Conservation (phyloP, 129 eudicot genomes). For the Centaurea solstitialis region DNA sequence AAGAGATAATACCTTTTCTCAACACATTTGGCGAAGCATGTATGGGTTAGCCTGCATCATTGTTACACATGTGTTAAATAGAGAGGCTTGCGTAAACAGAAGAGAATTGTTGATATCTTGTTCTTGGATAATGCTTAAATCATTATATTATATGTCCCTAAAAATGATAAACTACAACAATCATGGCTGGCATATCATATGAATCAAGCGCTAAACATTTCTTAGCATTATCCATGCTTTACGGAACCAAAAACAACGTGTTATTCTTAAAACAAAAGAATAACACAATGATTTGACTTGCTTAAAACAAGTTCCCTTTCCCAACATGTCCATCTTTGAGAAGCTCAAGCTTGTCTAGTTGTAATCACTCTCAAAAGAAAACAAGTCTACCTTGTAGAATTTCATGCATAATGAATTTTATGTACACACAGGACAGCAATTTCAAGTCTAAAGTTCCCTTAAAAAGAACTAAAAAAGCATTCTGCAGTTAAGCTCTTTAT, state of each 20-base stretch:
- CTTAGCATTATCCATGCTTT: background rate
- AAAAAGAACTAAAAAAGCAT: background rate
- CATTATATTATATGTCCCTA: background rate
- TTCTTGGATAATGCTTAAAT: background rate
- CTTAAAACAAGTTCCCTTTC: background rate
- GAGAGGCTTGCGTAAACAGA: background rate
- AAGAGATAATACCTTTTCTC: conserved; percentile 51
- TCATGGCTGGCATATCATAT: background rate
- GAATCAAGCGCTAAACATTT: background rate
- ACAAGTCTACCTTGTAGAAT: background rate
- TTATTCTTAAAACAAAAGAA: background rate
- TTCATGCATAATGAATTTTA: background rate
- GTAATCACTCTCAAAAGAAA: background rate
- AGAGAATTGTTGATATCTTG: background rate
- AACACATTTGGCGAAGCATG: conserved; percentile 84
- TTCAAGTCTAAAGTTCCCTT: background rate
- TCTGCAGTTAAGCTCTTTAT: background rate
- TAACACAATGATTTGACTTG: background rate
- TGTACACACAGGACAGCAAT: background rate
- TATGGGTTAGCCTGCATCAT: conserved; percentile 73
- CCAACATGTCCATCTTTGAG: background rate
- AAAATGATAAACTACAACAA: background rate
- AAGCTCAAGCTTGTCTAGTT: background rate
- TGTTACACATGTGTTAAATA: conserved; percentile 1
- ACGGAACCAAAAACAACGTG: background rate